These are phyloP conservation scores for Fusarium sublunatum DNA, from an alignment of 2,329 filamentous ascomycete species.

Conservation along the genomic window DNA sequence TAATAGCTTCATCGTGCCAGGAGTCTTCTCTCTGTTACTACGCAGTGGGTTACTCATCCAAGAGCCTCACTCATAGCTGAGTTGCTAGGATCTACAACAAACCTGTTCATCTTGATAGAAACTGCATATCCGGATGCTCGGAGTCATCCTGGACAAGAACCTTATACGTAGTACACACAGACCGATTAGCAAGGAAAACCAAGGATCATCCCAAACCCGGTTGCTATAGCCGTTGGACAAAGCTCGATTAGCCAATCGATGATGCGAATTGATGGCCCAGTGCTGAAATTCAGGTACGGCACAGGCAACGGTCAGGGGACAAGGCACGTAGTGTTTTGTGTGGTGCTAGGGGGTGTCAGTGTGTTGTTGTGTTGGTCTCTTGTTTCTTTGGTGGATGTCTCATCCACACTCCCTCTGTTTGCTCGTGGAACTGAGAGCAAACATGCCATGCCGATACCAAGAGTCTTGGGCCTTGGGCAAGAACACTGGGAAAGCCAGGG, in stretches of 20 bases:
- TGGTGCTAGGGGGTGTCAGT: conserved; percentile 6
- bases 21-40: neutral
- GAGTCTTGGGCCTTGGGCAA: neutral
- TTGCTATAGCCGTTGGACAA: conserved; percentile 16
- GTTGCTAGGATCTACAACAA: neutral
- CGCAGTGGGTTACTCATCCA: neutral
- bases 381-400: conserved; percentile 13
- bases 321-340: conserved; percentile 15
- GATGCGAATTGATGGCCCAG: conserved; percentile 8
- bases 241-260: conserved; percentile 12
- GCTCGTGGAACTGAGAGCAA: neutral
- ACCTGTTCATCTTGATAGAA: conserved; percentile 4
- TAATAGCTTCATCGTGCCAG: neutral
- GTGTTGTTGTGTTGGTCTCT: conserved; percentile 4
- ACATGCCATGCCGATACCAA: conserved; percentile 13
- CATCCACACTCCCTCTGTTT: conserved; percentile 26
- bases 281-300: conserved; percentile 13
- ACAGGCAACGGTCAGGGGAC: conserved; percentile 11
- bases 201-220: conserved; percentile 1
- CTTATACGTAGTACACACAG: neutral
- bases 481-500: neutral
- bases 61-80: neutral
- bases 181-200: conserved; percentile 1
- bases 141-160: neutral
- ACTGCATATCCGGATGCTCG: neutral